Evolutionary conservation across 805 yeast species (phyloP), one percentile per base, ranked within the genome.

Genomic region (Candida montana): DNA sequence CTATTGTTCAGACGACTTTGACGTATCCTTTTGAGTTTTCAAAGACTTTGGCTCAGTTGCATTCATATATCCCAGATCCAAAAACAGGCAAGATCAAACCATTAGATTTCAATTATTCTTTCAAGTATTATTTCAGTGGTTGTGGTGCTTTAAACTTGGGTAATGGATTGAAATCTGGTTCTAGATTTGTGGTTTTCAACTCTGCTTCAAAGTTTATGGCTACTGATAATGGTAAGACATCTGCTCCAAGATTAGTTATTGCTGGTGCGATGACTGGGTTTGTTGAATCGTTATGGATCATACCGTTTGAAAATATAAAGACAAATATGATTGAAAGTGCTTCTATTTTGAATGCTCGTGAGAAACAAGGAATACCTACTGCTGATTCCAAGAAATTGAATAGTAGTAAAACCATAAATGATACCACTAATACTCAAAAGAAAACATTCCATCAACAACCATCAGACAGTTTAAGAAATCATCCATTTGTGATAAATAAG

Each of bases 271-370:
- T 87, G 67, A 84, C 95, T 5, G 98, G 95, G 2, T 70, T 83
- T 43, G 65, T 81, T 33, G 98, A 93, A 60, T 80, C 95, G 2
- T 48, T 89, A 27, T 75, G 84, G 72, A 77, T 91, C 18, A 84
- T 93, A 16, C 99, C 98, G 0, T 90, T 91, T 59, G 99, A 91
- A 56, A 85, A 82, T 54, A 70, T 88, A 50, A 88, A 88, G 57
- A 81, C 84, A 2, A 72, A 83, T 8, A 76, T 85, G 85, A 81
- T 88, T 46, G 95, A 87, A 53, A 80, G 83, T 55, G 69, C 80
- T 37, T 51, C 72, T 57, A 55, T 61, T 19, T 51, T 52, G 40
- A 50, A 58, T 42, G 54, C 40, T 50, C 47, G 57, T 36, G 54
- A 51, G 35, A 39, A 40, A 40, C 16, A 19, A 18, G 20, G 20